Evolutionary conservation across 148 eudicot species (phyloP), one percentile per base, ranked within the genome.

Genomic region (Rhododendron kiyosumense): DNA sequence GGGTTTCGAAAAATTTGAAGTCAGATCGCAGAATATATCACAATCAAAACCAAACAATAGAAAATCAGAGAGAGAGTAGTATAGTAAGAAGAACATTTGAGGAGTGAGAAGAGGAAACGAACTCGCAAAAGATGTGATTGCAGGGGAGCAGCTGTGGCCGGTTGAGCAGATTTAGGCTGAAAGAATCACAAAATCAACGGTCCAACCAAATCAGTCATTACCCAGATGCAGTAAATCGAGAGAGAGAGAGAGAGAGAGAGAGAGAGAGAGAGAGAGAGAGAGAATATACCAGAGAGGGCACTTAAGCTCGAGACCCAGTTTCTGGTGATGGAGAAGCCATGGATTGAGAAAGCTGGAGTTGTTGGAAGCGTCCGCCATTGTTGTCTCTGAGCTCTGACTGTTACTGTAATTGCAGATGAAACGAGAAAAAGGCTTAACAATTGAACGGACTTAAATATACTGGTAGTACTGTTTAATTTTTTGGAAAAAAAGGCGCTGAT

Each of bases 61-160:
- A 74, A 30, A 80, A 51, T 1, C 1, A 20, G 2, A 52, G 7
- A 36, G 20, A 57, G 32, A 3, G 57, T 32, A 43, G 17, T n/a
- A 15, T 28, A 32, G 36, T 2, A 83, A n/a, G 45, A 75, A 52
- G 78, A n/a, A 69, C 8, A 45, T 1, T 1, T 38, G 36, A 84
- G 22, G 2, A n/a, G 24, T 5, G 61, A 22, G 57, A 65, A 74
- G 30, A 87, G 46, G n/a, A 10, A 36, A 92, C 93, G 54, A 69
- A 96, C 99, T 91, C 86, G 97, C 98, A 95, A 77, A 96, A 91
- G 36, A 96, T 91, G 86, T 94, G 99, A 87, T 94, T 74, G 85
- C 99, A 96, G 7, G 99, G 97, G 34, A 96, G 91, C 88, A 96
- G 84, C 81, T 87, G 84, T 2, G 99, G 99, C 61, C 90, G 91